Evolutionary conservation across 2,329 filamentous ascomycete genomes (phyloP).

Genomic region (Calonectria pteridis): DNA sequence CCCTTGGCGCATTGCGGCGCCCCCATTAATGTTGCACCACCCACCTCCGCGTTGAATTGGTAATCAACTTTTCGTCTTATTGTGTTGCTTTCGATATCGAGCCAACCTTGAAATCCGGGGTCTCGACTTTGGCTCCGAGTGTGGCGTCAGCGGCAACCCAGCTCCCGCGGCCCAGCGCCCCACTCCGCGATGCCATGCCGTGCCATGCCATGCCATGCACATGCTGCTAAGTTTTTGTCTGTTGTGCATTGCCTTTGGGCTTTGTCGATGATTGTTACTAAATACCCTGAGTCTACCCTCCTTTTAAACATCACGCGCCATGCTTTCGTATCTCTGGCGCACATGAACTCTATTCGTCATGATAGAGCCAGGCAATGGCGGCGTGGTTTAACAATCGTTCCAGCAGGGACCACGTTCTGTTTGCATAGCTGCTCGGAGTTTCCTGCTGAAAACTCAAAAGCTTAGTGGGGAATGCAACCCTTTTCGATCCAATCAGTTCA

Average conservation of each 20-base stretch:
- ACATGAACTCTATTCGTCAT: not conserved
- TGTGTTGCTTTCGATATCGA: conserved; percentile 33
- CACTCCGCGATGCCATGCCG: not conserved
- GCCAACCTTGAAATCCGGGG: conserved; percentile 13
- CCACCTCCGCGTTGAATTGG: conserved; percentile 31
- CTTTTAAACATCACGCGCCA: not conserved
- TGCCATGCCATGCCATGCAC: not conserved
- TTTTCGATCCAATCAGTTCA: not conserved
- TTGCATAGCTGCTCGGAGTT: not conserved
- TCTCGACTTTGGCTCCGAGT: not conserved
- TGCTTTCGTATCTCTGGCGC: not conserved
- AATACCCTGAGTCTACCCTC: not conserved
- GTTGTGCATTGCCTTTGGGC: not conserved
- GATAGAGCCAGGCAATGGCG: not conserved
- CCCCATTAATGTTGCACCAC: conserved; percentile 14
- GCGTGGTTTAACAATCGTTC: not conserved
- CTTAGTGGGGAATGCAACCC: not conserved
- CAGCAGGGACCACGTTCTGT: not conserved
- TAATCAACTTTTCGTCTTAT: conserved; percentile 31
- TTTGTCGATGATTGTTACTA: not conserved
- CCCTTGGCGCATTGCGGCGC: conserved; percentile 14
- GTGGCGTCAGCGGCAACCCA: conserved; percentile 24
- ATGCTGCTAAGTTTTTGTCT: not conserved
- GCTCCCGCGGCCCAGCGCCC: not conserved
- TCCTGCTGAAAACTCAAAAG: not conserved